Percentiles rank a stretch among this genome's conserved stretches.
Conservation (phyloP, 2,329 filamentous ascomycete genomes). For the Phialophora tarda region DNA sequence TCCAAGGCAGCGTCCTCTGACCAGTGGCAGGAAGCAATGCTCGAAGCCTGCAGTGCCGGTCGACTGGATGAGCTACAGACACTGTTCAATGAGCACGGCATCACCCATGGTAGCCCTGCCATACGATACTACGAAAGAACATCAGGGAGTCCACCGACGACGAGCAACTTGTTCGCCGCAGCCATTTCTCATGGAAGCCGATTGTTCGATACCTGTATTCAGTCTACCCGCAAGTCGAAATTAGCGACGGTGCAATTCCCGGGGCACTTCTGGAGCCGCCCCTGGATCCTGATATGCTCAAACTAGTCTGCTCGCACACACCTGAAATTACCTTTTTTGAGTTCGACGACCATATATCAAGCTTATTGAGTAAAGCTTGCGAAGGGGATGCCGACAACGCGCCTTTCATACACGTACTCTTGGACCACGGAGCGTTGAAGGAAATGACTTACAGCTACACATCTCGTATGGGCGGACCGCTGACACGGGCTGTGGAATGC, state of each 20-base stretch:
- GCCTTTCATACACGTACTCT: constrained; percentile 9
- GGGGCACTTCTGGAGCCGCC: constrained; percentile 5
- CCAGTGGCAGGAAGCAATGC: constrained; percentile 9
- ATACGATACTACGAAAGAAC: not conserved
- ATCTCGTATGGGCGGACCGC: constrained; percentile 6
- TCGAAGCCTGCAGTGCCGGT: constrained; percentile 1
- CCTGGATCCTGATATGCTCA: constrained; percentile 5
- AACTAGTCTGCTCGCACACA: constrained; percentile 10
- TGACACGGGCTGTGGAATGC: constrained; percentile 11
- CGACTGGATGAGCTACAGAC: constrained; percentile 4
- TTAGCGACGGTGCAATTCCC: constrained; percentile 1
- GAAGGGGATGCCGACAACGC: constrained; percentile 4
- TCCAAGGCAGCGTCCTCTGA: not conserved
- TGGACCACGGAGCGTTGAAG: constrained; percentile 9
- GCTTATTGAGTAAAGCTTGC: constrained; percentile 6
- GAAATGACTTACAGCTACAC: not conserved
- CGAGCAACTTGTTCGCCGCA: constrained; percentile 5
- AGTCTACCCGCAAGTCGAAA: not conserved
- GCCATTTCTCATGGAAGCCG: constrained; percentile 1
- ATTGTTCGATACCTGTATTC: constrained; percentile 1
- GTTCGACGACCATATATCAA: constrained; percentile 1
- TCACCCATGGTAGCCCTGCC: constrained; percentile 1
- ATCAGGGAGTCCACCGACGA: constrained; percentile 4
- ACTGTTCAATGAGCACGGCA: constrained; percentile 6
- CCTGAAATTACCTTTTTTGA: not conserved